Evolutionary conservation across 139 green algal genomes (phyloP).

Genomic region (Ettlia oleoabundans): DNA sequence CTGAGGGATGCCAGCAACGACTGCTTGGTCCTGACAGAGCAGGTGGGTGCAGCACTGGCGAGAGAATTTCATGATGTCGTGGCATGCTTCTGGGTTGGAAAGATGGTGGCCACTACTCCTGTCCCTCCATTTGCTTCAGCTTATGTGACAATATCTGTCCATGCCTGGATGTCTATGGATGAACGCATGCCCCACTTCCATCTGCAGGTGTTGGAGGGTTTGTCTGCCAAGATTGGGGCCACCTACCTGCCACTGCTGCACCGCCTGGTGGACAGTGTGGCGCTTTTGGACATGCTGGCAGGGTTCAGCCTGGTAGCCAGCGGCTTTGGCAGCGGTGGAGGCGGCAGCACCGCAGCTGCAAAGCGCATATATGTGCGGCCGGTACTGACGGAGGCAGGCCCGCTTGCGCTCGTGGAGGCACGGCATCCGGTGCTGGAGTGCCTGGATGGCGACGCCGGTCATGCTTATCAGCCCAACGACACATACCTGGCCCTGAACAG

Average conservation of each 20-base stretch:
- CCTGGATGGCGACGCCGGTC: neutral
- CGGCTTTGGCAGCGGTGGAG: too few relatives aligned
- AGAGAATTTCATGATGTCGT: too few relatives aligned
- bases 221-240: conserved; percentile 43
- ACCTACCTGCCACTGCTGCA: conserved; percentile 70
- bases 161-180: too few relatives aligned
- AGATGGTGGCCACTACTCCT: too few relatives aligned
- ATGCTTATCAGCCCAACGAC: conserved; percentile 68
- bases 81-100: too few relatives aligned
- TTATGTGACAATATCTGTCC: too few relatives aligned
- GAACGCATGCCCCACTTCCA: too few relatives aligned
- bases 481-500: conserved; percentile 63
- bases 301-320: conserved; percentile 61
- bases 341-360: too few relatives aligned
- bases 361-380: conserved; percentile 55
- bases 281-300: conserved; percentile 85
- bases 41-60: too few relatives aligned
- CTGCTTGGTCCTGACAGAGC: conserved; percentile 82
- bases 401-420: conserved; percentile 63
- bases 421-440: conserved; percentile 59
- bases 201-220: conserved; percentile 76
- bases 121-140: too few relatives aligned
- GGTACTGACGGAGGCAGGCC: conserved; percentile 39
- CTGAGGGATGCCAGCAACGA: conserved; percentile 80
- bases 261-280: conserved; percentile 76